These are phyloP conservation scores for Zymoseptoria crescenta DNA, from an alignment of 2,329 filamentous ascomycete genomes.

Conservation along the genomic window DNA sequence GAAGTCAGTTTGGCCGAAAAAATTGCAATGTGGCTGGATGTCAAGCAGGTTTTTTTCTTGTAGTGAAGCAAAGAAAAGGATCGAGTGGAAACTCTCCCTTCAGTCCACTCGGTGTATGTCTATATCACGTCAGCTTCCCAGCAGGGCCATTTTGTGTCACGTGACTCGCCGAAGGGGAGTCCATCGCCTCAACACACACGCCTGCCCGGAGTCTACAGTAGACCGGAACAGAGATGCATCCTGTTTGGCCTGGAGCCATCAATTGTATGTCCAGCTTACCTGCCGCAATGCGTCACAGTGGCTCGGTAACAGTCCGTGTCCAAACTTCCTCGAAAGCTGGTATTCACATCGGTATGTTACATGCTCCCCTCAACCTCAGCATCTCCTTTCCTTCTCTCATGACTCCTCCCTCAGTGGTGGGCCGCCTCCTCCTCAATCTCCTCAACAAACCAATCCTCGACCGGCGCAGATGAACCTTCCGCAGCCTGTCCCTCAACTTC, in stretches of 20 bases:
- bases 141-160: not conserved
- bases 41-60: too few relatives aligned
- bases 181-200: not conserved
- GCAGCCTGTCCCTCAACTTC: constrained; percentile 81
- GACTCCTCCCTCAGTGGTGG: constrained; percentile 8
- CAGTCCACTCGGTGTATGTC: not conserved
- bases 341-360: constrained; percentile 1
- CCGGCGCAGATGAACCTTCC: constrained; percentile 53
- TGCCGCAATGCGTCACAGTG: not conserved
- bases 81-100: too few relatives aligned
- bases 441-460: constrained; percentile 55
- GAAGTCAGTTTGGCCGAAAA: too few relatives aligned
- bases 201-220: not conserved
- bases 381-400: not conserved
- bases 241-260: not conserved
- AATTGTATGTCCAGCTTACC: not conserved
- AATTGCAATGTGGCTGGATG: too few relatives aligned
- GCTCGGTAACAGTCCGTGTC: not conserved
- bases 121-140: not conserved
- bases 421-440: constrained; percentile 22
- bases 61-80: too few relatives aligned
- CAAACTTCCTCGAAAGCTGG: not conserved
- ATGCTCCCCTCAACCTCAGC: not conserved
- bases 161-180: not conserved
- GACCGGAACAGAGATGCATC: not conserved